Percentiles rank a stretch among this genome's conserved stretches.
Evolutionary conservation across 495 filamentous ascomycete species (phyloP).

Genomic region (Pyronema domesticum): DNA sequence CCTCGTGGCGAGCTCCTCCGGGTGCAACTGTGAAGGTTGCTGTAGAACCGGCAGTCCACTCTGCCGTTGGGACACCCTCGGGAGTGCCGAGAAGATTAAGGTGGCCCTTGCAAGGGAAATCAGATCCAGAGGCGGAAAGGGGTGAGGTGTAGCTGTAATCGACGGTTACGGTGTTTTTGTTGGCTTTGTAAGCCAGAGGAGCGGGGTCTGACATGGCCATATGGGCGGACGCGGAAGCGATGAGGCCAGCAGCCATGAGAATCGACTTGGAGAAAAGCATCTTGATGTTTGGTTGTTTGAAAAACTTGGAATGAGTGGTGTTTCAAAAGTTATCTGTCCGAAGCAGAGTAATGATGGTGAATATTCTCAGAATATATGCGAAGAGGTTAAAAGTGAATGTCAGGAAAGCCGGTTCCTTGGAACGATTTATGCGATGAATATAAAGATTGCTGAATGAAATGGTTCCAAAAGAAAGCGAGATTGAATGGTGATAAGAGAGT

Average conservation of each 20-base stretch:
- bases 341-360: neutral
- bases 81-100: slow-evolving; percentile 34
- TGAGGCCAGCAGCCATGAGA: slow-evolving; percentile 22
- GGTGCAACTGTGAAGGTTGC: slow-evolving; percentile 38
- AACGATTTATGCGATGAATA: neutral
- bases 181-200: slow-evolving; percentile 36
- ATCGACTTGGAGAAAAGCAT: neutral
- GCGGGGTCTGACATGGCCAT: slow-evolving; percentile 42
- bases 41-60: slow-evolving; percentile 36
- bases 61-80: slow-evolving; percentile 31
- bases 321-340: neutral
- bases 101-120: slow-evolving; percentile 56
- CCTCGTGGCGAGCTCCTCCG: slow-evolving; percentile 42
- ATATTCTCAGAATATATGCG: neutral
- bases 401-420: neutral
- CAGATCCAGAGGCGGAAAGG: slow-evolving; percentile 29
- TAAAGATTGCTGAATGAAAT: too few species aligned
- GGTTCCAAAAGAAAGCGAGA: neutral
- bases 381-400: neutral
- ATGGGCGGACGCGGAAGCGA: slow-evolving; percentile 34
- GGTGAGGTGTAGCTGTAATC: slow-evolving; percentile 42
- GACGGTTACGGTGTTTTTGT: slow-evolving; percentile 34
- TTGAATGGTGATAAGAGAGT: neutral
- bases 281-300: neutral
- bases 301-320: neutral